phyloP scores from a whole-genome alignment of 75 land plant genomes.

The Sequoiadendron giganteum region DNA sequence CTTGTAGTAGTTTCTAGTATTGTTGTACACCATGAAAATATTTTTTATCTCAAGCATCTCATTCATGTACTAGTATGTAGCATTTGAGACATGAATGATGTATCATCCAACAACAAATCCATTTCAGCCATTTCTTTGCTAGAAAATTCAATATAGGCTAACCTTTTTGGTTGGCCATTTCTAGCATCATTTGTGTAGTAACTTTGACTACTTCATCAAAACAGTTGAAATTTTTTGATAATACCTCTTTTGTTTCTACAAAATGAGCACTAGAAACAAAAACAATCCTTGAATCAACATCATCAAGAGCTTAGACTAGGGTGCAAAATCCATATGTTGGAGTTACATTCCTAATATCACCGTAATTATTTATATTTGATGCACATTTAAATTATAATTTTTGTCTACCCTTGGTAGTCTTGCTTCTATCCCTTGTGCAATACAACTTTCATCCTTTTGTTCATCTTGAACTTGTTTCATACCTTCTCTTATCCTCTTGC shows the following conservation, averaged over 20 bases:
- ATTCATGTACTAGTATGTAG: neutral
- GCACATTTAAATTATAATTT: too few species aligned
- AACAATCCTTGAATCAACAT: constrained; percentile 73
- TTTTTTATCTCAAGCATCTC: neutral
- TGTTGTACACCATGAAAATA: neutral
- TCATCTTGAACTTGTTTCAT: too few species aligned
- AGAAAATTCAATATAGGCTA: constrained; percentile 89
- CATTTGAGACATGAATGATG: constrained; percentile 68
- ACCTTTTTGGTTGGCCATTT: constrained; percentile 86
- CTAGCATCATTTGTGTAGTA: constrained; percentile 63
- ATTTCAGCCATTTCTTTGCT: constrained; percentile 74
- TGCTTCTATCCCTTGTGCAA: too few species aligned
- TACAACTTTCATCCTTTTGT: too few species aligned
- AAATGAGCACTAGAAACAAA: constrained; percentile 94
- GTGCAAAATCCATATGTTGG: constrained; percentile 37
- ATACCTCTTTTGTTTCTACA: constrained; percentile 86
- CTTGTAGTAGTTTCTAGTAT: neutral
- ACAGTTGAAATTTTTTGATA: constrained; percentile 77
- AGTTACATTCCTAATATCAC: too few species aligned
- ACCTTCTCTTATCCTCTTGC: too few species aligned
- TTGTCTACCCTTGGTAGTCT: too few species aligned
- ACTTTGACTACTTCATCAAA: constrained; percentile 86
- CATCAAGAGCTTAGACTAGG: constrained; percentile 48
- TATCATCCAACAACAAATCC: constrained; percentile 69
- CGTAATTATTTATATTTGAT: too few species aligned